These are phyloP conservation scores for Monosporozyma aerobia DNA, from an alignment of 805 yeast species.

Conservation along the genomic window DNA sequence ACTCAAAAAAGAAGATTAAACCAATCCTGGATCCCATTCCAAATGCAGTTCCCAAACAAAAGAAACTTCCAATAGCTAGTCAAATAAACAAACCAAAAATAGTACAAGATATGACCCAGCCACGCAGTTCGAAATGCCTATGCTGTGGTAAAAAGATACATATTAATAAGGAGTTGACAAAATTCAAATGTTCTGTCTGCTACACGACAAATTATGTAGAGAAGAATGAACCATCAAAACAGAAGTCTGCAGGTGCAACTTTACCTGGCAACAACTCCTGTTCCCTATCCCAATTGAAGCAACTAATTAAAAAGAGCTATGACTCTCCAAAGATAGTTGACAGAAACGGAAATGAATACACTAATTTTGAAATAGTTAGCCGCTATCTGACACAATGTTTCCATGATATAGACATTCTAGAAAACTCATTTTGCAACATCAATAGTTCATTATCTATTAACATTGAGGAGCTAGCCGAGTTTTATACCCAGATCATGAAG, in stretches of 20 bases:
- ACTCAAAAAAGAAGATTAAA: constrained; percentile 1
- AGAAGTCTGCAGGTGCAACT: background rate
- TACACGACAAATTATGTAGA: constrained; percentile 34
- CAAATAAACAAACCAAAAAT: background rate
- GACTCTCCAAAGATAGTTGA: background rate
- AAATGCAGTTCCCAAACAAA: background rate
- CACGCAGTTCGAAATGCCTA: constrained; percentile 24
- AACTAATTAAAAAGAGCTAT: constrained; percentile 4
- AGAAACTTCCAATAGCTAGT: background rate
- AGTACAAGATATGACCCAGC: background rate
- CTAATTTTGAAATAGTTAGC: constrained; percentile 39
- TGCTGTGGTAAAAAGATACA: constrained; percentile 41
- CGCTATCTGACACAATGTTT: constrained; percentile 39
- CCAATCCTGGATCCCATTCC: constrained; percentile 1
- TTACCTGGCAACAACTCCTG: background rate
- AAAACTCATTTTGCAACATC: constrained; percentile 41
- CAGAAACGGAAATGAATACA: constrained; percentile 1
- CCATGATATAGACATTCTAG: constrained; percentile 38
- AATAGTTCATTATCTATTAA: constrained; percentile 32
- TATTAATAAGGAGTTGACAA: constrained; percentile 29
- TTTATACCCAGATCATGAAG: constrained; percentile 38
- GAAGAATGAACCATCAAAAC: background rate
- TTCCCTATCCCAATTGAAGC: constrained; percentile 4
- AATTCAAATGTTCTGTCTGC: constrained; percentile 56
- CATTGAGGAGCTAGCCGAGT: constrained; percentile 36